Conservation (phyloP, 2,329 filamentous ascomycete species). For the Cercospora berteroae region DNA sequence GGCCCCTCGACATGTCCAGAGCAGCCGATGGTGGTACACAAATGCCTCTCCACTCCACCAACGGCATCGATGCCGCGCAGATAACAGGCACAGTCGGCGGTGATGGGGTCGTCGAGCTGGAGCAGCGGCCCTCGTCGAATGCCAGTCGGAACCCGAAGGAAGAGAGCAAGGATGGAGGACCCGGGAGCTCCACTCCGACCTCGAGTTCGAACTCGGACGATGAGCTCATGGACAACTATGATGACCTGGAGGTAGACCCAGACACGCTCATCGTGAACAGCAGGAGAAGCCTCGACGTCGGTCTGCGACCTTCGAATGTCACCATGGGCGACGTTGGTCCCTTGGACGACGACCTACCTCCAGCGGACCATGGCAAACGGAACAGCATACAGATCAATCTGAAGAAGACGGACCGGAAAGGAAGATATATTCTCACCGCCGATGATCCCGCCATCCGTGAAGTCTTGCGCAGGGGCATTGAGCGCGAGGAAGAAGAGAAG, state of each 20-base stretch:
- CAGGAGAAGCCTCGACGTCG: slow-evolving; percentile 31
- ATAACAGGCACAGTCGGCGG: slow-evolving; percentile 24
- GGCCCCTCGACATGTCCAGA: not conserved
- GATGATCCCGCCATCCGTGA: slow-evolving; percentile 52
- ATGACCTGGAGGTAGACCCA: slow-evolving; percentile 39
- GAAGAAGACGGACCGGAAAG: slow-evolving; percentile 47
- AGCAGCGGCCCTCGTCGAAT: slow-evolving; percentile 2
- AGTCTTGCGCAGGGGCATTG: slow-evolving; percentile 45
- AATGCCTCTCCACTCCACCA: slow-evolving; percentile 4
- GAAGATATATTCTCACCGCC: slow-evolving; percentile 50
- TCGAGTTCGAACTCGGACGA: slow-evolving; percentile 24
- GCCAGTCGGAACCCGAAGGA: not conserved
- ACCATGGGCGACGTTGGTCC: slow-evolving; percentile 4
- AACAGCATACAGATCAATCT: slow-evolving; percentile 50
- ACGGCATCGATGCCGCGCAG: slow-evolving; percentile 25
- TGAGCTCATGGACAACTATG: slow-evolving; percentile 45
- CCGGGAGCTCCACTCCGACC: not conserved
- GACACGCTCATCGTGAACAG: slow-evolving; percentile 40
- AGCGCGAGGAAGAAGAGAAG: slow-evolving; percentile 41
- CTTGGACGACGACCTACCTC: not conserved
- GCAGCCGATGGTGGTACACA: not conserved
- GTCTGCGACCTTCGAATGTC: slow-evolving; percentile 19
- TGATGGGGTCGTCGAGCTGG: slow-evolving; percentile 26
- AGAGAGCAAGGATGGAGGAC: slow-evolving; percentile 4
- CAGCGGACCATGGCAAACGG: slow-evolving; percentile 25